phyloP scores from a whole-genome alignment of 768 basidiomycete species.

The Mycena olivaceomarginata region DNA sequence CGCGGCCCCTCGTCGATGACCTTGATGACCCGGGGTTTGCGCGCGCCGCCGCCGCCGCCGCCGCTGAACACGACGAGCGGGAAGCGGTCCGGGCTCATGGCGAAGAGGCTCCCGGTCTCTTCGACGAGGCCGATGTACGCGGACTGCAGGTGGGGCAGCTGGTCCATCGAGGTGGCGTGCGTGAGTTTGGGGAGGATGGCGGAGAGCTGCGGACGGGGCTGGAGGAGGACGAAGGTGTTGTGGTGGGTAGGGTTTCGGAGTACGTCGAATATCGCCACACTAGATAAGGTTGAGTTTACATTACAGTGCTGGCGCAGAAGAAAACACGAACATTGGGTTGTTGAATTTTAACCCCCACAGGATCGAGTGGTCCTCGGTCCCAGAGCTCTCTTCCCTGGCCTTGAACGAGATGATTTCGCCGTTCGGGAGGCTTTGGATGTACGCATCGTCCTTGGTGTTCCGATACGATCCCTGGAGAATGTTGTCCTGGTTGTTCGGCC shows the following conservation, averaged over 20 bases:
- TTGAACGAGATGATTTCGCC: constrained; percentile 89
- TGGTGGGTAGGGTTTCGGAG: constrained; percentile 61
- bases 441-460: constrained; percentile 85
- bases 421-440: constrained; percentile 87
- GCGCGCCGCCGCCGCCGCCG: constrained; percentile 9
- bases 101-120: constrained; percentile 85
- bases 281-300: constrained; percentile 50
- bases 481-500: constrained; percentile 92
- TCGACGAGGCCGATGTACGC: constrained; percentile 91
- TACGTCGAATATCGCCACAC: constrained; percentile 91
- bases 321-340: constrained; percentile 77
- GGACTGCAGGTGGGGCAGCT: constrained; percentile 70
- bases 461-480: constrained; percentile 83
- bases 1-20: constrained; percentile 31
- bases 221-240: constrained; percentile 88
- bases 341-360: constrained; percentile 79
- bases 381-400: constrained; percentile 50
- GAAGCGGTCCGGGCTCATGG: constrained; percentile 88
- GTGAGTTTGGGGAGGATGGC: constrained; percentile 82
- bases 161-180: constrained; percentile 52
- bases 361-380: constrained; percentile 52
- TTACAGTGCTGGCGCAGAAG: constrained; percentile 4
- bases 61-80: constrained; percentile 87
- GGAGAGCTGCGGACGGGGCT: constrained; percentile 86
- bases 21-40: constrained; percentile 39